A percentile compares a stretch with the other conserved stretches of the same genome.
These are phyloP conservation scores for Primulina huaijiensis DNA, from an alignment of 257 asterid species.

Conservation along the genomic window DNA sequence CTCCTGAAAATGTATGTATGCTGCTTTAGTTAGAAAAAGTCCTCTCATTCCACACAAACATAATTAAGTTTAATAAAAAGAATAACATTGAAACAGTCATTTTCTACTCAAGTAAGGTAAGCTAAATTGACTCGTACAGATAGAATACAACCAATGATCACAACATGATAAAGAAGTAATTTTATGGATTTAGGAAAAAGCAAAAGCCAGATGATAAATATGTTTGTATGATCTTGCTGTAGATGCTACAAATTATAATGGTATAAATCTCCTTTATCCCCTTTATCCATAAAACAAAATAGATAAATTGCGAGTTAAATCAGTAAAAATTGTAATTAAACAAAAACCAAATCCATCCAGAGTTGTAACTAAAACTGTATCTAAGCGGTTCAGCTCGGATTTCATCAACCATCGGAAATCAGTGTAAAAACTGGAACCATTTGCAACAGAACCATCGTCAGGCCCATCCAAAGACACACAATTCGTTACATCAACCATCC, in stretches of 20 bases:
- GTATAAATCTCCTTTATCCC: not conserved
- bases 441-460: too few relatives aligned
- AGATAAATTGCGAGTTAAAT: too few relatives aligned
- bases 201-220: not conserved
- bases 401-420: too few relatives aligned
- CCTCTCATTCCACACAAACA: not conserved
- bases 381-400: too few relatives aligned
- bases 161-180: not conserved
- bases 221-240: not conserved
- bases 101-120: not conserved
- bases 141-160: not conserved
- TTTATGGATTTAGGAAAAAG: not conserved
- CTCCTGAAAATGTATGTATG: slow-evolving; percentile 6
- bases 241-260: not conserved
- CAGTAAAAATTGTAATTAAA: too few relatives aligned
- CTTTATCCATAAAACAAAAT: not conserved
- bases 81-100: not conserved
- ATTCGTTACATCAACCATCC: too few relatives aligned
- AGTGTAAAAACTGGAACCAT: too few relatives aligned
- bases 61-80: not conserved
- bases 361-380: too few relatives aligned
- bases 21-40: not conserved
- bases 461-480: too few relatives aligned
- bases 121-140: not conserved
- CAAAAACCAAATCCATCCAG: too few relatives aligned